Percentiles rank a stretch among this genome's conserved stretches.
Evolutionary conservation across 345 rosid species (phyloP).

Genomic region (Aurinia saxatilis): DNA sequence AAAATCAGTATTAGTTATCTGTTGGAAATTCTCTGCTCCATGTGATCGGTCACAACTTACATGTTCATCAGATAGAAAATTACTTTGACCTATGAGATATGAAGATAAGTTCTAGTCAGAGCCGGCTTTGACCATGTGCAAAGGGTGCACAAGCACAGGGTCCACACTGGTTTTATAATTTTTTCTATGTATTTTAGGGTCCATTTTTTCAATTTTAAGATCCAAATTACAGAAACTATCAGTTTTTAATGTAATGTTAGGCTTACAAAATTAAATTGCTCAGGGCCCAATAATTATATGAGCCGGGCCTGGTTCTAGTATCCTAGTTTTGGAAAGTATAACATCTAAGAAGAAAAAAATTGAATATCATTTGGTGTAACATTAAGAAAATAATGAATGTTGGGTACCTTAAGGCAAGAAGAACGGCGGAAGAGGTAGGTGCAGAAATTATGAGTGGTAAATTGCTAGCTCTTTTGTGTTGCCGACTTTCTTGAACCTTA

Average conservation of each 20-base stretch:
- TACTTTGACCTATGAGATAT: background rate
- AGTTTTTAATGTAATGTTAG: too few relatives aligned
- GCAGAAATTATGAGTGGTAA: constrained; percentile 41
- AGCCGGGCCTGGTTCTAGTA: too few relatives aligned
- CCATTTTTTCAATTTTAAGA: too few relatives aligned
- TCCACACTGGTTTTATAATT: too few relatives aligned
- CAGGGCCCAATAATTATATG: too few relatives aligned
- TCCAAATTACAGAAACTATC: too few relatives aligned
- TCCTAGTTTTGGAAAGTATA: background rate
- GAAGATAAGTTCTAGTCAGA: too few relatives aligned
- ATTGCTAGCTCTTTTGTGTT: constrained; percentile 31
- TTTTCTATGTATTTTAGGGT: too few relatives aligned
- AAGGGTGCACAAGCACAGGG: too few relatives aligned
- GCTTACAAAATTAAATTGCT: too few relatives aligned
- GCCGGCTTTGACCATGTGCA: too few relatives aligned
- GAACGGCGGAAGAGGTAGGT: constrained; percentile 46
- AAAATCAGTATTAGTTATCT: background rate
- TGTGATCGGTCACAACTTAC: background rate
- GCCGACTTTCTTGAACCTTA: constrained; percentile 28
- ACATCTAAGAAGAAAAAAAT: background rate
- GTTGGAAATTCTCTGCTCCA: background rate
- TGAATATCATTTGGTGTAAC: constrained; percentile 5
- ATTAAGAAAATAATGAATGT: background rate
- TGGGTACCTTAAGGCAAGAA: constrained; percentile 48
- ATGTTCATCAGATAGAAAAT: background rate